Base-by-base conservation (phyloP, 2,329 filamentous ascomycete genomes). In the Pyrenophora graminea region DNA sequence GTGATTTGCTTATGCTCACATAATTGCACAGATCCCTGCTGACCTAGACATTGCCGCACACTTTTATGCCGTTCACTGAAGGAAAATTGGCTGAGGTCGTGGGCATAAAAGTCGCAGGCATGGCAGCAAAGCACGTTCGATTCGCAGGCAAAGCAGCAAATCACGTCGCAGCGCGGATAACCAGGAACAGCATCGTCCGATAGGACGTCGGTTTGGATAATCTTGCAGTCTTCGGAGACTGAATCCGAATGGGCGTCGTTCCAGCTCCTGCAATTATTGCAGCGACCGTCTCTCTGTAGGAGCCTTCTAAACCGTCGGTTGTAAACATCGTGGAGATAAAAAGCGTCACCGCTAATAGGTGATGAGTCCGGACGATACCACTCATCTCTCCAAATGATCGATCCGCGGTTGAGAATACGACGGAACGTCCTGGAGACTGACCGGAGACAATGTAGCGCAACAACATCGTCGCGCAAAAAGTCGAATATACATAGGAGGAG, bases 1-100 rank as follows among this genome's bases (percentile, higher is more conserved):
- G 47, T 53, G 39, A 62, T 62, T 31, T 53, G 38, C 17, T 58
- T 18, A 42, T 62, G 57, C 19, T 49, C 51, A 51, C 56, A 62
- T 23, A 62, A 50, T 36, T 57, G 47, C 39, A 62, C 56, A 9
- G 49, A 44, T 21, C 56, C 59, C 41, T 62, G 43, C 27, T 62
- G 51, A 30, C 53, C 59, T 51, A 58, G 44, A 48, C 54, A 57
- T 10, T 27, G 46, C 41, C 40, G 46, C 27, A 54, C n/a, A 6
- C 8, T 8, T n/a, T 17, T 3, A n/a, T 17, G 15, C 3, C 6
- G 9, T 30, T 12, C 7, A 30, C 4, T 1, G 27, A n/a, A 23
- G 40, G 12, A 25, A 43, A 34, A 43, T 34, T 12, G 17, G 9
- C 13, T 25, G 25, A 7, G 17, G 23, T 17, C n/a, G 13, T 43